Base-by-base conservation (phyloP, 2,329 filamentous ascomycete species). In the Aspergillus amoenus region DNA sequence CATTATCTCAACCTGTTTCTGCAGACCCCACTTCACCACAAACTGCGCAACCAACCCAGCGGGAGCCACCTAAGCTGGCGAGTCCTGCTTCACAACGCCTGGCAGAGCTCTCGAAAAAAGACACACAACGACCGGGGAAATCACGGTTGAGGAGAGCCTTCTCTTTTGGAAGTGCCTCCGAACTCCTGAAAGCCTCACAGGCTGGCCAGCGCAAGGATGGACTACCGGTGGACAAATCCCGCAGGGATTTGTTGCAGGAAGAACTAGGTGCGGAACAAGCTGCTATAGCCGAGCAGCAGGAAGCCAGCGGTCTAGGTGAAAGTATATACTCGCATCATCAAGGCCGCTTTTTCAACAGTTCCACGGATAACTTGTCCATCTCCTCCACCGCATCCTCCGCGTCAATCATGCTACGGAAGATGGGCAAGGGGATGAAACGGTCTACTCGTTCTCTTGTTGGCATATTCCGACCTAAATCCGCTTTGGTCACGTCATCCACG, bases 391-490 rank as follows among this genome's bases (percentile, higher is more conserved):
- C 77, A 21, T 79, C 78, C 0, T 80, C 78, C 7, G 77, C 78
- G 4, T 80, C 77, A 13, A 75, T 80, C 50, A 80, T 80, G 78
- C 73, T 99, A 64, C 87, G 94, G 52, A 99, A 99, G 79, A 99
- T 99, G 94, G 94, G 94, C 55, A 91, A 92, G 63, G 93, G 93
- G n/a, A 89, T 97, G 86, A 97, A 96, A 83, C 95, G 94, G 76
- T 88, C 91, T 51, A 89, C 89, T 17, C 85, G 93, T 47, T 97
- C 93, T 22, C 84, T 99, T 53, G 95, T 95, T 64, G 94, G 94
- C 24, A 81, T 99, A 7, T 99, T 99, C 79, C 84, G 94, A 61
- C 93, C 94, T 0, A 99, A 97, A 74, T 97, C 93, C 1, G 82
- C 96, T 15, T 84, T 93, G 66, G 93, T 91, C 32, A 86, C 88